These are phyloP conservation scores for Trichoderma harzianum DNA, from an alignment of 2,329 filamentous ascomycete genomes.

Conservation along the genomic window DNA sequence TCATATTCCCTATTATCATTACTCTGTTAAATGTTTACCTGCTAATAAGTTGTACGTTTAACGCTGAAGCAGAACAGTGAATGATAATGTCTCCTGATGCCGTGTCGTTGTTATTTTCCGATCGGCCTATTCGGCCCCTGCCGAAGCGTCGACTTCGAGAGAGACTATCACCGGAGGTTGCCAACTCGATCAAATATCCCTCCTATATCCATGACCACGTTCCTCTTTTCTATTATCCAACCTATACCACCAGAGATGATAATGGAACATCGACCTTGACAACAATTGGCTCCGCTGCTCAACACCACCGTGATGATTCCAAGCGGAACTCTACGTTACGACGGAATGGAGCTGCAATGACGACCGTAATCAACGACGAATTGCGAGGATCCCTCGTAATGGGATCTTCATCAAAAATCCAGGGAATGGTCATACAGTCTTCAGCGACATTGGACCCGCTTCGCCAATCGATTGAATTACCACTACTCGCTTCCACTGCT, in stretches of 20 bases:
- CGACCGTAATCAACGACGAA: constrained; percentile 57
- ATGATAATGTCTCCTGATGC: constrained; percentile 65
- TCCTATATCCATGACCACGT: constrained; percentile 66
- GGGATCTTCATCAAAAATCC: constrained; percentile 46
- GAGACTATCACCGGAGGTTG: constrained; percentile 79
- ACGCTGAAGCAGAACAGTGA: background rate
- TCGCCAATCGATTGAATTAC: constrained; percentile 42
- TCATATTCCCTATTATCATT: background rate
- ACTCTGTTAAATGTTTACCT: background rate
- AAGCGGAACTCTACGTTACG: constrained; percentile 24
- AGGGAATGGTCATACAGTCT: constrained; percentile 41
- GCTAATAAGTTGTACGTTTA: background rate
- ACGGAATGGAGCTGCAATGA: constrained; percentile 39
- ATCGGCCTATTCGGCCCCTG: constrained; percentile 88
- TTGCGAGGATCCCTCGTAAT: constrained; percentile 39
- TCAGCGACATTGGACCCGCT: constrained; percentile 44
- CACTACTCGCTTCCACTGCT: constrained; percentile 63
- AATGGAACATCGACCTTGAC: constrained; percentile 11
- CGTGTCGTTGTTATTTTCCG: constrained; percentile 75
- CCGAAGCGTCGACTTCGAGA: constrained; percentile 87
- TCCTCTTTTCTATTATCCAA: constrained; percentile 65
- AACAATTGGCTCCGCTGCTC: constrained; percentile 13
- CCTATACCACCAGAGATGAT: constrained; percentile 54
- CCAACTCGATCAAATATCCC: constrained; percentile 78
- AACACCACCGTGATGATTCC: constrained; percentile 24